Percentiles rank a stretch among this genome's conserved stretches.
These are phyloP conservation scores for Ammopiptanthus mongolicus DNA, from an alignment of 306 rosid species.

Conservation along the genomic window DNA sequence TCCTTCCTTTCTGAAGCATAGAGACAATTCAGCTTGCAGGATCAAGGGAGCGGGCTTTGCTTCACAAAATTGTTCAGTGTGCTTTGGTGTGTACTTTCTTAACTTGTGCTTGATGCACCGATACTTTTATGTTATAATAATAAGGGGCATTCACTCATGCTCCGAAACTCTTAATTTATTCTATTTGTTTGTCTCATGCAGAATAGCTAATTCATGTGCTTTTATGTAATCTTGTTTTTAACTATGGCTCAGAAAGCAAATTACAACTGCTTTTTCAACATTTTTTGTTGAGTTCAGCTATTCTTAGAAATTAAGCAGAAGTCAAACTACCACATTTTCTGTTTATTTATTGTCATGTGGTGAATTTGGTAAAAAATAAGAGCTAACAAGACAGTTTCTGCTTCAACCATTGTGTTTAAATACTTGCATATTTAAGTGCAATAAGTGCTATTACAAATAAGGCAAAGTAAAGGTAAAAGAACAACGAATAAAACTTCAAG, in stretches of 20 bases:
- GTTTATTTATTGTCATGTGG: neutral
- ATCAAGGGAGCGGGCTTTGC: conserved; percentile 1
- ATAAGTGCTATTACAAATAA: neutral
- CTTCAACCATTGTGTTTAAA: no score
- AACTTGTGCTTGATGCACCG: neutral
- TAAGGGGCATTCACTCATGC: conserved; percentile 17
- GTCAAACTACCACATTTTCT: no score
- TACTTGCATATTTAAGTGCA: neutral
- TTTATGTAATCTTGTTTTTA: neutral
- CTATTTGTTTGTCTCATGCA: conserved; percentile 3
- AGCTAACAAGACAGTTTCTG: neutral
- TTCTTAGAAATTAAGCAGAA: neutral
- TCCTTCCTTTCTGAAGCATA: conserved; percentile 6
- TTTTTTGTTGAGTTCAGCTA: neutral
- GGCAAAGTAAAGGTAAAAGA: neutral
- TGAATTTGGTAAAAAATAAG: neutral
- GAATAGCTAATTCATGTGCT: neutral
- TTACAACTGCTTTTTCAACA: neutral
- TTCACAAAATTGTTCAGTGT: conserved; percentile 4
- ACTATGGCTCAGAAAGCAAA: neutral
- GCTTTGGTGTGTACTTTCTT: conserved; percentile 20
- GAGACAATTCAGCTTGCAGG: conserved; percentile 1
- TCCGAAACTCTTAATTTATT: neutral
- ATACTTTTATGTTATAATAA: neutral
- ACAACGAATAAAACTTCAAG: neutral